Percentiles rank a stretch among this genome's conserved stretches.
Evolutionary conservation across 441 rosid species (phyloP).

Genomic region (Biscutella laevigata): DNA sequence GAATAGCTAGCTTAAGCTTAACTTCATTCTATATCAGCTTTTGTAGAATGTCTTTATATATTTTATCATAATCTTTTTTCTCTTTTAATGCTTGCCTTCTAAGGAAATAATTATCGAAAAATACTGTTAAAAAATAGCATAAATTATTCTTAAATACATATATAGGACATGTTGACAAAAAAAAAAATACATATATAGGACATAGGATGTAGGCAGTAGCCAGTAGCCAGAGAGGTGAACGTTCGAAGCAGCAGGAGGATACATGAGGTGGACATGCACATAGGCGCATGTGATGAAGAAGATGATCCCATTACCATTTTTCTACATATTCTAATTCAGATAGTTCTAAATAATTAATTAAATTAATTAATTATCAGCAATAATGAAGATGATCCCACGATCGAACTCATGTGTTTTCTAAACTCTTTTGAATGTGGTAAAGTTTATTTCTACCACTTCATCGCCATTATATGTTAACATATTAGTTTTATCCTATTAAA

Average conservation of each 20-base stretch:
- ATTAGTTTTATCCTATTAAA: neutral
- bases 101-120: conserved; percentile 1
- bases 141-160: no score
- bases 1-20: conserved; percentile 26
- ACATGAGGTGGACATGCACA: conserved; percentile 21
- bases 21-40: conserved; percentile 30
- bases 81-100: conserved; percentile 26
- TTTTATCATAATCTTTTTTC: conserved; percentile 11
- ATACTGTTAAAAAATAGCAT: neutral
- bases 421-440: conserved; percentile 7
- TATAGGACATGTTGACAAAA: no score
- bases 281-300: conserved; percentile 23
- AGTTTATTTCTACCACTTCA: conserved; percentile 21
- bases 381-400: conserved; percentile 28
- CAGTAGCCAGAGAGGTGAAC: conserved; percentile 19
- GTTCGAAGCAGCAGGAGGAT: conserved; percentile 18
- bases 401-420: conserved; percentile 29
- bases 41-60: conserved; percentile 27
- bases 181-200: no score
- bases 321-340: conserved; percentile 15
- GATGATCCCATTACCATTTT: conserved; percentile 6
- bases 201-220: neutral
- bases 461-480: conserved; percentile 11
- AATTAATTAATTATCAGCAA: neutral
- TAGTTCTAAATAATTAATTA: conserved; percentile 15